phyloP scores from a whole-genome alignment of 495 filamentous ascomycete species.

The Hypoxylon perforatum region DNA sequence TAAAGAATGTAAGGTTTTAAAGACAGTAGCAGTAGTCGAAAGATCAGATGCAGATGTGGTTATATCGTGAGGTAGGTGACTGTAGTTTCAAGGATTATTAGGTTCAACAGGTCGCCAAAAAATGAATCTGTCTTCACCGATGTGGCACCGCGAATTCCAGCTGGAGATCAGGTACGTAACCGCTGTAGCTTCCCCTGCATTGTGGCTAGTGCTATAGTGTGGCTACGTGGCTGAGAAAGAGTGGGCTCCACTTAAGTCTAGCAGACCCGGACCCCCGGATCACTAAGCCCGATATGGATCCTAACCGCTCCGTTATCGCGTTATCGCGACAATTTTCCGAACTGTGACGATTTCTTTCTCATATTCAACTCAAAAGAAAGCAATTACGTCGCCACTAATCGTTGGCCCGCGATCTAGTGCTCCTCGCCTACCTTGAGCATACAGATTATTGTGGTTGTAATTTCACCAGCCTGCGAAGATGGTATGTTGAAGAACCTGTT shows the following conservation, averaged over 20 bases:
- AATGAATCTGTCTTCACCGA: slow-evolving; percentile 38
- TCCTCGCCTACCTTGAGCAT: not conserved
- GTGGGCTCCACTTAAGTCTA: not conserved
- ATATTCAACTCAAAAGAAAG: slow-evolving; percentile 2
- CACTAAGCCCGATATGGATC: slow-evolving; percentile 21
- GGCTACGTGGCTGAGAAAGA: not conserved
- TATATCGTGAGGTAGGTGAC: not conserved
- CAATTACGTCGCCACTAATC: slow-evolving; percentile 1
- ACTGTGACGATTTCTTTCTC: slow-evolving; percentile 27
- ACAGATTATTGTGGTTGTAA: not conserved
- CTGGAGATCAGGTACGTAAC: slow-evolving; percentile 19
- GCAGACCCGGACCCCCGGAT: slow-evolving; percentile 21
- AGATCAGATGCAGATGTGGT: not conserved
- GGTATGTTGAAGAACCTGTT: slow-evolving; percentile 26
- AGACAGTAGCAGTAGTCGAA: not conserved
- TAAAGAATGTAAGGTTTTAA: not conserved
- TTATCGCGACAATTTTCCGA: slow-evolving; percentile 43
- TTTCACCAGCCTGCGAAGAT: slow-evolving; percentile 17
- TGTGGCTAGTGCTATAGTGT: slow-evolving; percentile 18
- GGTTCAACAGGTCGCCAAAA: slow-evolving; percentile 14
- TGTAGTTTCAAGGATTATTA: not conserved
- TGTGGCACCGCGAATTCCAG: slow-evolving; percentile 16
- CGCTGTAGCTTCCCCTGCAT: slow-evolving; percentile 10
- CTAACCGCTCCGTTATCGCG: slow-evolving; percentile 32
- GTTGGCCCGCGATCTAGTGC: not conserved